Base-by-base conservation (phyloP, 306 rosid genomes). In the Lotus japonicus region DNA sequence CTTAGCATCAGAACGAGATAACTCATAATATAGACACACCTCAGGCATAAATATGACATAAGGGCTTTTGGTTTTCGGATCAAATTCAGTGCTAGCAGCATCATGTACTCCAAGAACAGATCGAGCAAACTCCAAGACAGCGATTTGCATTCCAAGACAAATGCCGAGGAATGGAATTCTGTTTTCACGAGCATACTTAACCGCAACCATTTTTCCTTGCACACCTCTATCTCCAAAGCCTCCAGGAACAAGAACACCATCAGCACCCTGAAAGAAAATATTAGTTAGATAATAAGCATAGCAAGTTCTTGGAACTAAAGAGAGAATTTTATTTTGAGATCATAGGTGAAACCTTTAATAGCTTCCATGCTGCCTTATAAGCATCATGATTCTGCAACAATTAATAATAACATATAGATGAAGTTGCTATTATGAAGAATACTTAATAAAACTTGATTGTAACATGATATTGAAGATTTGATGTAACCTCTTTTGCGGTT, bases 211-310 rank as follows among this genome's bases (percentile, higher is more conserved):
- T 81, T 94, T 94, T 45, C 97, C 98, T 81, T 83, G 75, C 77
- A 90, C 86, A 77, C 97, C 98, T 81, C 98, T 86, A 68, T 82
- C 90, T 14, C 98, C 98, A 45, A 94, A 94, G 17, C 98, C 98
- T 48, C 98, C 98, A 0, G 98, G 98, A 84, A 94, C 86, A 18
- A 94, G 92, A 53, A 94, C 12, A 61, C 96, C 98, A 56, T 90
- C 97, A 6, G 96, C 96, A n/a, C 85, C 98, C 97, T 92, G 90
- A 76, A 81, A 81, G 6, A 10, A 53, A n/a, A 53, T 55, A 67
- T 9, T 7, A 71, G 51, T 65, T 36, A 65, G 58, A 42, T 52
- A 16, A 75, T 45, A 14, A 38, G 19, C 11, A 6, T 19, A 3
- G 31, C 14, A 33, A 58, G 42, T 51, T 41, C 33, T 58, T 13